These are phyloP conservation scores for Phialophora tarda DNA, from an alignment of 2,329 filamentous ascomycete species.

Conservation along the genomic window DNA sequence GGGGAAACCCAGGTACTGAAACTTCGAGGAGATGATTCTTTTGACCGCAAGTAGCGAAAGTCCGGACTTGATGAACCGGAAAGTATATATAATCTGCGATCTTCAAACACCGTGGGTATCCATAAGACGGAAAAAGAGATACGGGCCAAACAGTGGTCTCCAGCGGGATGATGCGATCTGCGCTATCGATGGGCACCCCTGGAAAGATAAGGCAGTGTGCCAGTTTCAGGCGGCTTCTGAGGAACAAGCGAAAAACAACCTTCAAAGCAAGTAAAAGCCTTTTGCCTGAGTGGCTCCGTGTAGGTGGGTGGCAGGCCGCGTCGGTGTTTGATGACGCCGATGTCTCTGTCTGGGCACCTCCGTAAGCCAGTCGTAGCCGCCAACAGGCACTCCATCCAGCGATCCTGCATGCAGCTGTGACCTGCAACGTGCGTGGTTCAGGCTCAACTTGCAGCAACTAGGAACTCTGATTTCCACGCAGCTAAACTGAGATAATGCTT, in stretches of 20 bases:
- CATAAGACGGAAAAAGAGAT: conserved; percentile 6
- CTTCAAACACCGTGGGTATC: conserved; percentile 11
- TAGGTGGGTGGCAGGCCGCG: too few relatives aligned
- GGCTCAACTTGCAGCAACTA: background rate
- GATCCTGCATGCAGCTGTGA: background rate
- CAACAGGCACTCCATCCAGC: background rate
- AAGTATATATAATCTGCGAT: conserved; percentile 7
- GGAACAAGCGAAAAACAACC: conserved; percentile 1
- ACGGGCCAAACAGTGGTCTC: background rate
- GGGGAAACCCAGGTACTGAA: background rate
- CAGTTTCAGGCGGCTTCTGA: background rate
- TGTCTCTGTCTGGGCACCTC: conserved; percentile 5
- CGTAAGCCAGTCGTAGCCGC: background rate
- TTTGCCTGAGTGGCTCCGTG: background rate
- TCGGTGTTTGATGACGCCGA: conserved; percentile 1
- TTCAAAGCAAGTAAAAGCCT: background rate
- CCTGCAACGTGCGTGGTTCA: background rate
- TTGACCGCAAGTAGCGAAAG: background rate
- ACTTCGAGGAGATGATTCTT: background rate
- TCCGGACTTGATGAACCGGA: conserved; percentile 9
- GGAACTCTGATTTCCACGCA: conserved; percentile 5
- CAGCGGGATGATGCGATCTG: conserved; percentile 1
- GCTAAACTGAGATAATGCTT: conserved; percentile 3
- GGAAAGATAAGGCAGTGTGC: background rate
- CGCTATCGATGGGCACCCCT: conserved; percentile 4